These are phyloP conservation scores for Calophaca sinica DNA, from an alignment of 306 rosid species.

Conservation along the genomic window DNA sequence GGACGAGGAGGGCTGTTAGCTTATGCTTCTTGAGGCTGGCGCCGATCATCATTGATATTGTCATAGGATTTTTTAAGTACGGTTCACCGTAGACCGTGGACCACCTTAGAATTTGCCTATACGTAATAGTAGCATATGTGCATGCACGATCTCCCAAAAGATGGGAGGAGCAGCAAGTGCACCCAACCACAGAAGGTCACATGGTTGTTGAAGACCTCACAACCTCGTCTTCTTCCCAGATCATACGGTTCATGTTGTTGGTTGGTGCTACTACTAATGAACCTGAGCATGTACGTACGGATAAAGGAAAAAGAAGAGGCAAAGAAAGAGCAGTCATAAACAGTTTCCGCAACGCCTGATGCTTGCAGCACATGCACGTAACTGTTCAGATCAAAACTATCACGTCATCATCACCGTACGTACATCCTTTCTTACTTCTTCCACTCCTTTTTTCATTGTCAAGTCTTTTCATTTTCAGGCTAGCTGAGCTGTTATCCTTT, in stretches of 20 bases:
- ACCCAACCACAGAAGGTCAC: neutral
- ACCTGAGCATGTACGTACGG: conserved; percentile 3
- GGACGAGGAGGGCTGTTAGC: no score
- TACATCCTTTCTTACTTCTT: neutral
- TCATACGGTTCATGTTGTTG: neutral
- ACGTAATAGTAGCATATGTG: neutral
- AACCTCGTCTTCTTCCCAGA: neutral
- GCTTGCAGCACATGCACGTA: conserved; percentile 22
- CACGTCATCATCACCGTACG: conserved; percentile 42
- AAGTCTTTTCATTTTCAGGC: conserved; percentile 44
- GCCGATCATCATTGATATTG: no score
- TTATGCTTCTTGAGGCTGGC: no score
- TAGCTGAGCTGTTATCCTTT: neutral
- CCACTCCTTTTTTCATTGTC: conserved; percentile 33
- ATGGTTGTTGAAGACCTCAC: neutral
- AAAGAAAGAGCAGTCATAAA: neutral
- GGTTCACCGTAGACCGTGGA: no score
- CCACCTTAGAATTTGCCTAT: no score
- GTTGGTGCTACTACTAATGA: neutral
- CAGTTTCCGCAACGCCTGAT: neutral
- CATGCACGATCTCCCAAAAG: no score
- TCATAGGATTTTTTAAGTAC: no score
- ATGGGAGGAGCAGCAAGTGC: neutral
- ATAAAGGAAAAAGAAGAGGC: no score
- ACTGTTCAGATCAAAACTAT: conserved; percentile 38